phyloP scores from a whole-genome alignment of 305 asterid genomes.

The Ruellia speciosa region DNA sequence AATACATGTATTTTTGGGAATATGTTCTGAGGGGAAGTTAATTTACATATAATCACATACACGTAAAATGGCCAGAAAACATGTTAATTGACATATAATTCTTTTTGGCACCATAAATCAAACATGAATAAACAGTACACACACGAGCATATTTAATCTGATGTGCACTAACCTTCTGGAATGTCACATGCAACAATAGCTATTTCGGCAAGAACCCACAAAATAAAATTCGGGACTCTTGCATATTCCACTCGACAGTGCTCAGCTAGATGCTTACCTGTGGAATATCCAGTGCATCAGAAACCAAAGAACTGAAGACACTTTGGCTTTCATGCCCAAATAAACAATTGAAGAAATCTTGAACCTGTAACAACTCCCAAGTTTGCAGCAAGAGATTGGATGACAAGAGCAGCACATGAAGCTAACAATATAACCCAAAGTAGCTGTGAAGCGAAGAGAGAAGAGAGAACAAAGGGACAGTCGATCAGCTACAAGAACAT shows the following conservation, averaged over 20 bases:
- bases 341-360: constrained; percentile 13
- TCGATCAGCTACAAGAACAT: constrained; percentile 1
- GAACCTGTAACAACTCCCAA: constrained; percentile 75
- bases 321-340: constrained; percentile 6
- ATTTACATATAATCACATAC: too few species aligned
- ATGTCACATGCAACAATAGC: constrained; percentile 91
- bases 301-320: constrained; percentile 3
- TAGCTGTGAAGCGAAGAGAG: constrained; percentile 43
- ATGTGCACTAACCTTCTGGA: constrained; percentile 53
- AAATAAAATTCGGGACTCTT: constrained; percentile 56
- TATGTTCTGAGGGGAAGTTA: too few species aligned
- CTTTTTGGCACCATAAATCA: neutral
- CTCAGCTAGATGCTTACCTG: constrained; percentile 93
- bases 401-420: constrained; percentile 49
- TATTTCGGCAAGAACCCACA: constrained; percentile 93
- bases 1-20: too few species aligned
- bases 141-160: neutral
- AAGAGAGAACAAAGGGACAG: constrained; percentile 7
- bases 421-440: constrained; percentile 83
- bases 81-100: neutral
- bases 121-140: neutral
- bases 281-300: constrained; percentile 2
- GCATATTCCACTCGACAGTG: constrained; percentile 79
- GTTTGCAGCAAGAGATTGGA: constrained; percentile 76
- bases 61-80: too few species aligned